Evolutionary conservation across 495 filamentous ascomycete genomes (phyloP).

Genomic region (Talaromyces proteolyticus): DNA sequence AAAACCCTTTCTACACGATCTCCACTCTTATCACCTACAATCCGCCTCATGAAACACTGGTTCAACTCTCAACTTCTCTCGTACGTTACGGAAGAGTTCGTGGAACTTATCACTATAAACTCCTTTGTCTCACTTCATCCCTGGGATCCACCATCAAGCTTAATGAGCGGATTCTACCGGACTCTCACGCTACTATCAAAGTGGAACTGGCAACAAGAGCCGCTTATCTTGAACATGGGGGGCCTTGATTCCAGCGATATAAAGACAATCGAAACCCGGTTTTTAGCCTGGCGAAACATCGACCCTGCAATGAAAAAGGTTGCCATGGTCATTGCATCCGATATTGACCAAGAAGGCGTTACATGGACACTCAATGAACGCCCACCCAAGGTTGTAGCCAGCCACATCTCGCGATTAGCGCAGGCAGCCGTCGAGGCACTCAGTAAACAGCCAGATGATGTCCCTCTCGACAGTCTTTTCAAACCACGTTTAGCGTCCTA

Average conservation of each 20-base stretch:
- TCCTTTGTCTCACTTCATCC: conserved; percentile 79
- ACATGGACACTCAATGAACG: conserved; percentile 67
- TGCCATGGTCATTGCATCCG: conserved; percentile 75
- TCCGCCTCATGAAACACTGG: conserved; percentile 89
- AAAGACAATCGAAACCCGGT: conserved; percentile 57
- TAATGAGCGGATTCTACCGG: conserved; percentile 76
- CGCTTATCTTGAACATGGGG: conserved; percentile 70
- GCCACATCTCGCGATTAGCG: conserved; percentile 75
- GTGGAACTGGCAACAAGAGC: conserved; percentile 88
- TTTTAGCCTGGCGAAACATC: conserved; percentile 72
- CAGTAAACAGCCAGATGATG: conserved; percentile 46
- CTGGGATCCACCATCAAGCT: conserved; percentile 70
- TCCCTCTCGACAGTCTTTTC: conserved; percentile 62
- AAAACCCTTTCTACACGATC: conserved; percentile 73
- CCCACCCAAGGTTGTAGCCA: conserved; percentile 77
- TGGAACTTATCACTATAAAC: conserved; percentile 72
- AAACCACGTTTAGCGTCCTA: conserved; percentile 63
- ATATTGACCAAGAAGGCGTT: conserved; percentile 67
- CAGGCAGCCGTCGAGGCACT: conserved; percentile 60
- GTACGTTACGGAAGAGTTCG: conserved; percentile 71
- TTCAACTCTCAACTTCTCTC: conserved; percentile 76
- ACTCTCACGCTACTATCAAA: conserved; percentile 68
- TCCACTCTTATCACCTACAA: conserved; percentile 73
- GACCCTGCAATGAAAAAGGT: conserved; percentile 84
- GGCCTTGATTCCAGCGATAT: conserved; percentile 46